These are phyloP conservation scores for Incumbomyces delicatus DNA, from an alignment of 2,329 filamentous ascomycete species.

Conservation along the genomic window DNA sequence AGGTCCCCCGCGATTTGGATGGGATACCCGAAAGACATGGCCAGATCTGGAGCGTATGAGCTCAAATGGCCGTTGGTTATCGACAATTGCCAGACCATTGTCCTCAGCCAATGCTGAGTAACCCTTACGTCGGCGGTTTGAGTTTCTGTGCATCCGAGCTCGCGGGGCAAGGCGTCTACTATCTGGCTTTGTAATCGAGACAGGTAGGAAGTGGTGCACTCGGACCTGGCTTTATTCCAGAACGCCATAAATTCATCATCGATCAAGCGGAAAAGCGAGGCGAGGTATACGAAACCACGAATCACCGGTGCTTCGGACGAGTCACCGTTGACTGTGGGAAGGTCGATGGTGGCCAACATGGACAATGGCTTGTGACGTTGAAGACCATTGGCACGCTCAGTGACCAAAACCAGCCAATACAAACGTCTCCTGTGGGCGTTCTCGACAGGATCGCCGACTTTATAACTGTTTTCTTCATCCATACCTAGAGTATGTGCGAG, in stretches of 20 bases:
- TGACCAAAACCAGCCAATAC: conserved; percentile 64
- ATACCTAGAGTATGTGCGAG: conserved; percentile 40
- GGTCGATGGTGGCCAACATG: conserved; percentile 54
- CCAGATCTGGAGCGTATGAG: conserved; percentile 8
- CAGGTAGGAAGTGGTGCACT: conserved; percentile 50
- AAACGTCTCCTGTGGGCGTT: conserved; percentile 55
- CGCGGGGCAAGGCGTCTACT: conserved; percentile 13
- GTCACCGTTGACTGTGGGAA: conserved; percentile 49
- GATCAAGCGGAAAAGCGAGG: conserved; percentile 56
- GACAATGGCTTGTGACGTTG: conserved; percentile 57
- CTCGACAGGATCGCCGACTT: conserved; percentile 49
- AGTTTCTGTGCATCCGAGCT: conserved; percentile 17
- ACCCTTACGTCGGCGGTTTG: conserved; percentile 35
- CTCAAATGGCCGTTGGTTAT: conserved; percentile 53
- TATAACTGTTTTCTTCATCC: conserved; percentile 42
- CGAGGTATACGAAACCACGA: conserved; percentile 49
- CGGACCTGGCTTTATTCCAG: conserved; percentile 56
- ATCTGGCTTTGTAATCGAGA: conserved; percentile 50
- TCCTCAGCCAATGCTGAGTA: conserved; percentile 60
- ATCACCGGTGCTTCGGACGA: conserved; percentile 46
- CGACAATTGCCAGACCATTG: conserved; percentile 63
- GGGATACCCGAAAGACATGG: conserved; percentile 41
- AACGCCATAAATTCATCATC: conserved; percentile 54
- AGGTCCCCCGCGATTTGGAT: conserved; percentile 54
- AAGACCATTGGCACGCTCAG: conserved; percentile 61